Evolutionary conservation across 495 filamentous ascomycete species (phyloP).

Genomic region (Lasiosphaeria hispida): DNA sequence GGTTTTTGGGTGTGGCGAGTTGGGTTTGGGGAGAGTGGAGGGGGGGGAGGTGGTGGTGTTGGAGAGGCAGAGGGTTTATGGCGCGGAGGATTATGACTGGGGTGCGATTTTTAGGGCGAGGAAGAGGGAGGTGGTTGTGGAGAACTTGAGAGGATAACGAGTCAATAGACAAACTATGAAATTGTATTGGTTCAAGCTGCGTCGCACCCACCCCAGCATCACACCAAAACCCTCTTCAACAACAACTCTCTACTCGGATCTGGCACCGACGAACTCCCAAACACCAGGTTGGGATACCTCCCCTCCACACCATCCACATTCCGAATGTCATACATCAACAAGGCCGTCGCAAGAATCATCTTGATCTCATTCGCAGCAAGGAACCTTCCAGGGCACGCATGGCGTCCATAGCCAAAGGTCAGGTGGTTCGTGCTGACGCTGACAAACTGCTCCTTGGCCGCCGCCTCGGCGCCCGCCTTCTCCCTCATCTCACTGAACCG

Average conservation of each 20-base stretch:
- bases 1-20: constrained; percentile 10
- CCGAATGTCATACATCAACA: constrained; percentile 57
- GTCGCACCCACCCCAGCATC: neutral
- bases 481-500: constrained; percentile 50
- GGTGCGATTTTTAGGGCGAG: too few relatives aligned
- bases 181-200: too few relatives aligned
- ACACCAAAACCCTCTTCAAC: constrained; percentile 22
- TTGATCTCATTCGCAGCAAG: constrained; percentile 43
- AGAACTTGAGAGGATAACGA: too few relatives aligned
- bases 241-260: constrained; percentile 29
- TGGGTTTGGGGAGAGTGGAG: neutral
- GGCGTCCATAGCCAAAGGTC: constrained; percentile 38
- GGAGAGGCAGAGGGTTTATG: constrained; percentile 25
- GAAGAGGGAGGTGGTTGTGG: too few relatives aligned
- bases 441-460: constrained; percentile 41
- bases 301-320: constrained; percentile 17
- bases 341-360: constrained; percentile 50
- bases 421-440: constrained; percentile 36
- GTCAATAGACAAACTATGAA: too few relatives aligned
- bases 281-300: constrained; percentile 15
- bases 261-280: constrained; percentile 14
- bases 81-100: constrained; percentile 10
- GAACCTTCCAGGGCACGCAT: constrained; percentile 44
- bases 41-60: constrained; percentile 9
- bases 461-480: constrained; percentile 23